Percentiles rank a stretch among this genome's conserved stretches.
phyloP scores from a whole-genome alignment of 2,329 filamentous ascomycete species.

The Fusarium scirpi region DNA sequence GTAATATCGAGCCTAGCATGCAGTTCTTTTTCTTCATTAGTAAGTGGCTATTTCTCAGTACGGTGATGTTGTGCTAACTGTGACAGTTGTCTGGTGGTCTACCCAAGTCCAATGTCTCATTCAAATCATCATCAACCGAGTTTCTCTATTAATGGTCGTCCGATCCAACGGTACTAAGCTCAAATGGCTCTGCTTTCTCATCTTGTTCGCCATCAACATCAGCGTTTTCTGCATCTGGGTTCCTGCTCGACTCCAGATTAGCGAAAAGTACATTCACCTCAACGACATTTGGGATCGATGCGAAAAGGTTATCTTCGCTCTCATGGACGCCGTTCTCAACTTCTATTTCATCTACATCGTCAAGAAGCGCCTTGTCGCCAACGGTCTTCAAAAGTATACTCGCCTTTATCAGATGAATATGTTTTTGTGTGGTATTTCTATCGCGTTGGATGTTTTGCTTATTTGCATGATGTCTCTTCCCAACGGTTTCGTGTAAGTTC shows the following conservation, averaged over 20 bases:
- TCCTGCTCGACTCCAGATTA: slow-evolving; percentile 59
- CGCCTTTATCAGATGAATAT: slow-evolving; percentile 56
- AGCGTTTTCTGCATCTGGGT: slow-evolving; percentile 65
- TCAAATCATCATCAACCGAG: slow-evolving; percentile 65
- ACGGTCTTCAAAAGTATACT: slow-evolving; percentile 63
- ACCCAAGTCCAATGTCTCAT: slow-evolving; percentile 59
- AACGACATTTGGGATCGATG: slow-evolving; percentile 64
- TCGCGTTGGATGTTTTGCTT: slow-evolving; percentile 46
- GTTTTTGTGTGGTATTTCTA: slow-evolving; percentile 46
- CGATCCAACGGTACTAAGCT: slow-evolving; percentile 51
- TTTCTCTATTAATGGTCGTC: slow-evolving; percentile 59
- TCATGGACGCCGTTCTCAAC: slow-evolving; percentile 62
- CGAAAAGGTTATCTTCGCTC: slow-evolving; percentile 61
- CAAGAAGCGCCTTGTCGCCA: slow-evolving; percentile 58
- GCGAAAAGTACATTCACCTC: slow-evolving; percentile 53
- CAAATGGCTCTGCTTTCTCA: slow-evolving; percentile 58
- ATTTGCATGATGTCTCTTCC: slow-evolving; percentile 48
- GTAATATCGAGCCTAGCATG: slow-evolving; percentile 48
- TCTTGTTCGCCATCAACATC: slow-evolving; percentile 61
- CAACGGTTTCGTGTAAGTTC: slow-evolving; percentile 46
- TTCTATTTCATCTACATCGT: slow-evolving; percentile 60
- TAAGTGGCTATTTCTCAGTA: slow-evolving; percentile 14
- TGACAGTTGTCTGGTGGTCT: slow-evolving; percentile 47
- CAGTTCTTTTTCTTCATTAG: slow-evolving; percentile 47
- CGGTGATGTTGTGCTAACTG: not conserved